Evolutionary conservation across 2,329 filamentous ascomycete species (phyloP).

Genomic region (Aschersonia sp.): DNA sequence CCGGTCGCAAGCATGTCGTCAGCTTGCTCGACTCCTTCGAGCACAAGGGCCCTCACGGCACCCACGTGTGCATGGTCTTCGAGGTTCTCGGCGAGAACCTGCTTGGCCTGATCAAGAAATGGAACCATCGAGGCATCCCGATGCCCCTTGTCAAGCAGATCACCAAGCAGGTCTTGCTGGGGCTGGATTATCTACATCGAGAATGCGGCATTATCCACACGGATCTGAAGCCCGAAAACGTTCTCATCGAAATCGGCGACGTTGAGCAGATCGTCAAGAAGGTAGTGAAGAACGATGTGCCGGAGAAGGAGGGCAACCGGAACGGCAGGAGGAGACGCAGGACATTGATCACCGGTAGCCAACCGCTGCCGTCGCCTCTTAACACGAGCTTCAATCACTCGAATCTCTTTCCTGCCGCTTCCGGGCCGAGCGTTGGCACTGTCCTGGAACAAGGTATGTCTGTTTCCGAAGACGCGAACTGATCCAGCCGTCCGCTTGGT

Average conservation of each 20-base stretch:
- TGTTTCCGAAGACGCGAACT: not conserved
- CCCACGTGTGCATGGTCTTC: constrained; percentile 98
- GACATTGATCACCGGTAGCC: constrained; percentile 92
- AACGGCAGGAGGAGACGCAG: constrained; percentile 81
- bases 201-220: constrained; percentile 99
- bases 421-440: constrained; percentile 67
- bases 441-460: constrained; percentile 64
- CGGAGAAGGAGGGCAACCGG: constrained; percentile 73
- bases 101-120: constrained; percentile 88
- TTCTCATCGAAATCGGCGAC: constrained; percentile 95
- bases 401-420: constrained; percentile 52
- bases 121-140: constrained; percentile 95
- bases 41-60: constrained; percentile 90
- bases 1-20: constrained; percentile 88
- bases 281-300: constrained; percentile 69
- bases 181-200: constrained; percentile 88
- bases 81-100: constrained; percentile 94
- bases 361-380: constrained; percentile 86
- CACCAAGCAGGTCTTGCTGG: constrained; percentile 91
- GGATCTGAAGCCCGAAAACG: constrained; percentile 93
- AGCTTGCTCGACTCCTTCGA: constrained; percentile 94
- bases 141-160: constrained; percentile 97
- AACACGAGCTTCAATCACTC: constrained; percentile 78
- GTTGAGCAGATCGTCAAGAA: constrained; percentile 97
- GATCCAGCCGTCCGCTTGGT: too few relatives aligned